These are phyloP conservation scores for Carex littledalei DNA, from an alignment of 176 grass and related monocot species.

Conservation along the genomic window DNA sequence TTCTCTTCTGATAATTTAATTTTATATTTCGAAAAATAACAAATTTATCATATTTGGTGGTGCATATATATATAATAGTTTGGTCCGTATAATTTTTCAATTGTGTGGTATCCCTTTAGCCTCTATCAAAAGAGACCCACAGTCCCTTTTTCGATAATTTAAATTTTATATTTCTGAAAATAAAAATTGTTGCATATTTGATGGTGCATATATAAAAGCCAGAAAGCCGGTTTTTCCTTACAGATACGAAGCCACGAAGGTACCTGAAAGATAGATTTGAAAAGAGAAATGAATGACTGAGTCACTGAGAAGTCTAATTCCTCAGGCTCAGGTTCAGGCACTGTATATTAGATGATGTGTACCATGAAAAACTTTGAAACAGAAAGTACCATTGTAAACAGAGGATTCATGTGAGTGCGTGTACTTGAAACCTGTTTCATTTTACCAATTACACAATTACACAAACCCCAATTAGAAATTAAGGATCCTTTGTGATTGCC, in stretches of 20 bases:
- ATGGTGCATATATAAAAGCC: neutral
- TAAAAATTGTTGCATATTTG: too few relatives aligned
- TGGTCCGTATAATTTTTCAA: too few relatives aligned
- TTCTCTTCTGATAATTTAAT: too few relatives aligned
- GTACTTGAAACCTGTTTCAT: neutral
- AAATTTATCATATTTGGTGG: too few relatives aligned
- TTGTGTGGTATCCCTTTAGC: too few relatives aligned
- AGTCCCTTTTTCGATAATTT: too few relatives aligned
- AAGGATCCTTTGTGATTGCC: neutral
- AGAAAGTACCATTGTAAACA: neutral
- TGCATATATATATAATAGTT: too few relatives aligned
- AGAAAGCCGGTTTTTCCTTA: neutral
- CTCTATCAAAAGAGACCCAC: too few relatives aligned
- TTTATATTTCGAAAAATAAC: too few relatives aligned
- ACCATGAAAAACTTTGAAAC: neutral
- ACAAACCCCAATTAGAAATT: neutral
- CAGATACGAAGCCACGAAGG: neutral
- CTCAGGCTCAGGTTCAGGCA: neutral
- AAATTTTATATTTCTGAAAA: too few relatives aligned
- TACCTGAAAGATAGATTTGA: neutral
- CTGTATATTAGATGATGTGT: neutral
- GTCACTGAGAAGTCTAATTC: neutral
- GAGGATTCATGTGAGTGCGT: conserved; percentile 6
- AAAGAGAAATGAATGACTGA: neutral
- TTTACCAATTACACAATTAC: neutral